Base-by-base conservation (phyloP, 306 rosid species). In the Vigna hirtella region DNA sequence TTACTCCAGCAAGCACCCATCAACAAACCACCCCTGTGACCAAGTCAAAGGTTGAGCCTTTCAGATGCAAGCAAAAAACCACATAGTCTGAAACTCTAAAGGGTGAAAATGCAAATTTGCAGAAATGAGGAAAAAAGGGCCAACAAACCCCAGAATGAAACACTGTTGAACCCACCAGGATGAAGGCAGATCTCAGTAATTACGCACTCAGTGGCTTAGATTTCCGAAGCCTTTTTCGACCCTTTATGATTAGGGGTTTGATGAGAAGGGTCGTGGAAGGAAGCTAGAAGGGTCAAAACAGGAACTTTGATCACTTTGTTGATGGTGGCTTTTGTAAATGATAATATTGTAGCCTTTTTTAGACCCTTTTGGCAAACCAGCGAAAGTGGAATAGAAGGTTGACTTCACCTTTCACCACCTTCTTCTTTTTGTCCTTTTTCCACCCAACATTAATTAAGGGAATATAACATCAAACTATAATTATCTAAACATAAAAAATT, bases 1-100 rank as follows among this genome's bases (percentile, higher is more conserved):
- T 83, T 90, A 80, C 99, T 93, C 94, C 94, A 93, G 81, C 98
- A 96, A 87, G 88, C 86, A 84, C 99, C 99, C 99, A 93, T 96
- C 89, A 67, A 86, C 83, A 82, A 66, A 82, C 51, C 74, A 79
- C 63, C 73, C 78, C 53, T 73, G 47, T 28, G 65, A 75, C 32
- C 36, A 79, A 68, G 66, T 26, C 49, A 77, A 68, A 74, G 83
- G 59, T 52, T 38, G 63, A 68, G 45, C 34, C 76, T 83, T 70
- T 77, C 78, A 79, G 69, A 79, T 64, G 72, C 70, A 83, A 83
- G 67, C 32, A 73, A 76, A 76, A 32, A 20, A 28, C 17, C 15
- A 30, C 18, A 24, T 78, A 62, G 64, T 28, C 32, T 72, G 32
- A 73, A 72, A 42, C 70, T 66, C 78, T 47, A 51, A 70, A 56